phyloP scores from a whole-genome alignment of 73 alveolate species.

The Paramecium sonneborni region DNA sequence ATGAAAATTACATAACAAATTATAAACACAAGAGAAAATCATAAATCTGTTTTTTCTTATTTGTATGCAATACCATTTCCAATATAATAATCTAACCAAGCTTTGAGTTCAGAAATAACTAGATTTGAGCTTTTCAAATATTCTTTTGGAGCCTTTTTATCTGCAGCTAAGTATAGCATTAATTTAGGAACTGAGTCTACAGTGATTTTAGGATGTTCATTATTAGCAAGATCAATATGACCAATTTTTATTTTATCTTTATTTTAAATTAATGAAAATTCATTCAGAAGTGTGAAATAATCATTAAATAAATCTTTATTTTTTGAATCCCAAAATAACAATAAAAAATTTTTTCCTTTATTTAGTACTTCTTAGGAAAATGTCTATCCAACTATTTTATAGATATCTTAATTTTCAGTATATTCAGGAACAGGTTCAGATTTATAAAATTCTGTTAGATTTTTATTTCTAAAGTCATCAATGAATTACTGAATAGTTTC shows the following conservation, averaged over 20 bases:
- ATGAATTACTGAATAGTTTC: constrained; percentile 3
- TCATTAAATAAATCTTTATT: background rate
- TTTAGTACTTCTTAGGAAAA: background rate
- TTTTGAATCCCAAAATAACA: background rate
- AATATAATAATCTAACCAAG: background rate
- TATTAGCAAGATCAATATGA: background rate
- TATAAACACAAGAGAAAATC: background rate
- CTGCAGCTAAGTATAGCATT: background rate
- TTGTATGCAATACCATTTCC: background rate
- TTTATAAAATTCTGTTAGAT: background rate
- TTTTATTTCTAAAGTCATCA: constrained; percentile 1
- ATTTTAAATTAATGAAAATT: background rate
- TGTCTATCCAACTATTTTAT: constrained; percentile 23
- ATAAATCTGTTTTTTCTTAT: background rate
- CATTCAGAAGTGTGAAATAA: background rate
- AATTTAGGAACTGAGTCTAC: constrained; percentile 14
- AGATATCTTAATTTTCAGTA: background rate
- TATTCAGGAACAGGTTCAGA: background rate
- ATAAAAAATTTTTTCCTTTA: background rate
- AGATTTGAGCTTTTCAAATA: constrained; percentile 3
- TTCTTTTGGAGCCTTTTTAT: constrained; percentile 25
- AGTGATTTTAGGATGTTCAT: constrained; percentile 40
- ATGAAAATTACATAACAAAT: background rate
- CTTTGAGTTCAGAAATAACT: background rate
- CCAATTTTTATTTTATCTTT: background rate